Evolutionary conservation across 768 basidiomycete species (phyloP).

Genomic region (Inosperma sp.): DNA sequence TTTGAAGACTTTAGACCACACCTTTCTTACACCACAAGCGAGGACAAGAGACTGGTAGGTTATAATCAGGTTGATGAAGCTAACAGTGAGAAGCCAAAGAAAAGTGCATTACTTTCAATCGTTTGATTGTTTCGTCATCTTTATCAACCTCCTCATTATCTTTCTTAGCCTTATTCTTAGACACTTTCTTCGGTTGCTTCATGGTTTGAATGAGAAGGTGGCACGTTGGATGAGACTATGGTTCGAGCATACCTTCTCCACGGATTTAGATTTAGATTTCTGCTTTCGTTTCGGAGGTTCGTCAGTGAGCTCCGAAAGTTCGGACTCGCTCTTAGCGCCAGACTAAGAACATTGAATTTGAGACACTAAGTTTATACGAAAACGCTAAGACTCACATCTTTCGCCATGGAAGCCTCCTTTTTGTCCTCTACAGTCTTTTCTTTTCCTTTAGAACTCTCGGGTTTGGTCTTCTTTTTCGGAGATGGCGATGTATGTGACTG

Average conservation of each 20-base stretch:
- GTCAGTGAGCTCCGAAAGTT: constrained; percentile 56
- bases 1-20: constrained; percentile 71
- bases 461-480: not conserved
- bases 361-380: not conserved
- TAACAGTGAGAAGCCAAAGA: not conserved
- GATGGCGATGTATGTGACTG: not conserved
- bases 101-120: constrained; percentile 53
- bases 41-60: constrained; percentile 54
- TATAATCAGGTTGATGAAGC: not conserved
- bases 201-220: not conserved
- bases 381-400: not conserved
- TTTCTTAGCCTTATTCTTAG: constrained; percentile 28
- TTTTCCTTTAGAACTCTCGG: not conserved
- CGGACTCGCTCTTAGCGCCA: constrained; percentile 48
- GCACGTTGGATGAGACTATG: not conserved
- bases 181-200: constrained; percentile 17
- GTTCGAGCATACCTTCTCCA: constrained; percentile 21
- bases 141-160: constrained; percentile 38
- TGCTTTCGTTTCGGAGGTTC: constrained; percentile 47
- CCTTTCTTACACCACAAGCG: constrained; percentile 73
- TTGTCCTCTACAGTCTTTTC: not conserved
- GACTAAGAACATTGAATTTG: not conserved
- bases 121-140: constrained; percentile 72
- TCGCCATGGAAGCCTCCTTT: not conserved
- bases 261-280: constrained; percentile 29